These are phyloP conservation scores for Anisodus acutangulus DNA, from an alignment of 257 asterid species.

Conservation along the genomic window DNA sequence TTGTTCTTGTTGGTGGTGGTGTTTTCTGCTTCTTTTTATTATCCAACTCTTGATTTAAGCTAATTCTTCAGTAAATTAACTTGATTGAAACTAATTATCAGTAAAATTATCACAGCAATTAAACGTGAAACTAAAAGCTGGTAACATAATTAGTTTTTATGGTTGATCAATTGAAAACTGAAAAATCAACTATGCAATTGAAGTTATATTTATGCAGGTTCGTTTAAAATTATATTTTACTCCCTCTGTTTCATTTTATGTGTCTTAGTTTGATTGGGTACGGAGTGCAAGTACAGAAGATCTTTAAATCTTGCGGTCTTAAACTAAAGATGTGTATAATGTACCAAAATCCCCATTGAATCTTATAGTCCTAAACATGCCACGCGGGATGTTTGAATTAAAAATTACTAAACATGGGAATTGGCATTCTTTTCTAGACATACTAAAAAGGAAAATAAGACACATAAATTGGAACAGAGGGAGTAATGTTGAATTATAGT, in stretches of 20 bases:
- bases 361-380: not conserved
- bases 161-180: not conserved
- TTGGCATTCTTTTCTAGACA: not conserved
- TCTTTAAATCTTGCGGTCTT: not conserved
- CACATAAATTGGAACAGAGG: not conserved
- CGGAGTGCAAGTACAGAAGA: not conserved
- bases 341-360: not conserved
- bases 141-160: not conserved
- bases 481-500: not conserved
- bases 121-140: not conserved
- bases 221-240: not conserved
- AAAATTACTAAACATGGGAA: not conserved
- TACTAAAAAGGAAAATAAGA: not conserved
- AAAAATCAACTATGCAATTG: constrained; percentile 3
- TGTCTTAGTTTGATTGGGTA: not conserved
- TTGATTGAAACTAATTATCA: constrained; percentile 16
- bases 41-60: not conserved
- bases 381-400: not conserved
- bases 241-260: not conserved
- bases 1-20: not conserved
- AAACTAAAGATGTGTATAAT: not conserved
- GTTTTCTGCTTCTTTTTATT: not conserved
- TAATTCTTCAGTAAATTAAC: not conserved
- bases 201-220: not conserved
- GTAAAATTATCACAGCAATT: not conserved